Percentiles rank a stretch among this genome's conserved stretches.
These are phyloP conservation scores for Euclidium syriacum DNA, from an alignment of 345 rosid genomes.

Conservation along the genomic window DNA sequence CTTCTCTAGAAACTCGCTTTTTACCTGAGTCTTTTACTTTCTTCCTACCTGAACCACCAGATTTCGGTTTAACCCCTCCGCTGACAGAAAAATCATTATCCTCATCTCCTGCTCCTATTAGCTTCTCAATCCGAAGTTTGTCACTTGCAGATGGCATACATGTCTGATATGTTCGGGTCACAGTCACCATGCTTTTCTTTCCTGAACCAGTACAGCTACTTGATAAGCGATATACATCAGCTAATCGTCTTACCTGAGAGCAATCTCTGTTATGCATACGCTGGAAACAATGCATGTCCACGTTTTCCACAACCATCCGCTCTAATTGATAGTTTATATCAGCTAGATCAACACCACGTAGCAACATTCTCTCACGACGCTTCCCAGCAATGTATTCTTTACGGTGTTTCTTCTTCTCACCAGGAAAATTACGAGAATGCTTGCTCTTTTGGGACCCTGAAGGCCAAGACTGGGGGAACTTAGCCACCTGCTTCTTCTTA, in stretches of 20 bases:
- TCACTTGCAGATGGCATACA: constrained; percentile 74
- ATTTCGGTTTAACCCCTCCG: constrained; percentile 40
- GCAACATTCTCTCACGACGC: constrained; percentile 74
- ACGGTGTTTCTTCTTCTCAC: constrained; percentile 82
- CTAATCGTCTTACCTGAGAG: constrained; percentile 81
- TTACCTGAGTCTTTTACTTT: constrained; percentile 30
- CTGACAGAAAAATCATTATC: constrained; percentile 51
- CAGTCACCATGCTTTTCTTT: constrained; percentile 90
- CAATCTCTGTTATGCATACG: constrained; percentile 88
- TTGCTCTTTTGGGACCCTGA: constrained; percentile 54
- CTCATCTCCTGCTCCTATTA: constrained; percentile 63
- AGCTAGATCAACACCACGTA: constrained; percentile 72
- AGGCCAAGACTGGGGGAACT: constrained; percentile 68
- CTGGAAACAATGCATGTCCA: constrained; percentile 65
- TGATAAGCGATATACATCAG: constrained; percentile 63
- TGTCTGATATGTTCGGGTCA: constrained; percentile 64
- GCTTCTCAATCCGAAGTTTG: constrained; percentile 76
- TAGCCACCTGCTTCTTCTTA: constrained; percentile 50
- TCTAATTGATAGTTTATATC: constrained; percentile 62
- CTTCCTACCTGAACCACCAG: constrained; percentile 29
- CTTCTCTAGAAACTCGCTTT: constrained; percentile 35
- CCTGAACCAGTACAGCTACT: constrained; percentile 68
- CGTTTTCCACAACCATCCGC: constrained; percentile 57
- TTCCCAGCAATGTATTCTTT: constrained; percentile 77
- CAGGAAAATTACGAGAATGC: constrained; percentile 56